phyloP scores from a whole-genome alignment of 768 basidiomycete species.

The Multifurca ochricompacta region DNA sequence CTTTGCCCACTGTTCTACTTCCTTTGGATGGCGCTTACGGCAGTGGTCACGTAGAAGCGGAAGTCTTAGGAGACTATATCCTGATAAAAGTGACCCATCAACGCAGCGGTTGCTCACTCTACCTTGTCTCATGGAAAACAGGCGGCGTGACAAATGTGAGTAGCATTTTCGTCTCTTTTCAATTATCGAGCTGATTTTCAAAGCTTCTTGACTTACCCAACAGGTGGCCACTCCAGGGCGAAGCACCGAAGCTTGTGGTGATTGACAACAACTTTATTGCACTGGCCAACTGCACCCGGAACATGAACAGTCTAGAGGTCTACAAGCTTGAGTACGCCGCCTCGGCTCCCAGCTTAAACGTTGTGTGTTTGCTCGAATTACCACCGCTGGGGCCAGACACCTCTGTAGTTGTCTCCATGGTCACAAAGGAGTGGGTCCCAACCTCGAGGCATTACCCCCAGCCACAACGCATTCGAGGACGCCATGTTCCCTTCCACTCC shows the following conservation, averaged over 20 bases:
- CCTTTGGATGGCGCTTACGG: background rate
- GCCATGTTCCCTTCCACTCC: background rate
- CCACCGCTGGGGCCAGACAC: background rate
- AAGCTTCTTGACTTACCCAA: background rate
- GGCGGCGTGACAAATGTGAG: background rate
- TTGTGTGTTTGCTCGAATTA: background rate
- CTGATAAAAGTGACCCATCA: background rate
- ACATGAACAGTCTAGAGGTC: background rate
- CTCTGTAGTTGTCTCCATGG: background rate
- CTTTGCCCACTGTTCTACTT: background rate
- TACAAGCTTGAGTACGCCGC: background rate
- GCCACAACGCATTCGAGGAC: background rate
- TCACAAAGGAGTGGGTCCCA: background rate
- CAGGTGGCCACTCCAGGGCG: background rate
- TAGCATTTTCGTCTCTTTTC: background rate
- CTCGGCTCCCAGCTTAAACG: background rate
- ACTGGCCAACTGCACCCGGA: background rate
- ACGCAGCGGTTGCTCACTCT: background rate
- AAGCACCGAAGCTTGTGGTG: background rate
- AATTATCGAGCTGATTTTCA: background rate
- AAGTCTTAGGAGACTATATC: background rate
- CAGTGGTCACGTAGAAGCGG: background rate
- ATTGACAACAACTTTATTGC: background rate
- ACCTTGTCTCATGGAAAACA: constrained; percentile 5
- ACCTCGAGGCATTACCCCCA: background rate